Evolutionary conservation across 192 early-diverging fungal species (phyloP), one percentile per base, ranked within the genome.

Genomic region (Pilaira anomala): DNA sequence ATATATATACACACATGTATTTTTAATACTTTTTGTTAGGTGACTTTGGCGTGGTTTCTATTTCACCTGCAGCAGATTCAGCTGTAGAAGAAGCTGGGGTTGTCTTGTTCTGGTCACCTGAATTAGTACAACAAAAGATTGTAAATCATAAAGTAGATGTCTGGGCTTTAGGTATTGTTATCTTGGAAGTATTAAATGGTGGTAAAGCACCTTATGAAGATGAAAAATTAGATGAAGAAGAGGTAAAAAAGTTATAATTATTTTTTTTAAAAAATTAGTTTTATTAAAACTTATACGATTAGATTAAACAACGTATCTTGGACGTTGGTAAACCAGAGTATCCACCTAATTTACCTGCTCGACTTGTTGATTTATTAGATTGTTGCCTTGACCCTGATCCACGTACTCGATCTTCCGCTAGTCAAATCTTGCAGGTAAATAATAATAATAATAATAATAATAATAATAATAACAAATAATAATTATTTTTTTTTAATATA

Each of bases 141-240:
- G 61, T 75, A 22, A 66, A 69, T 63, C 58, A 51, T 18, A 75
- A 75, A 50, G 54, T 70, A 3, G 73, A 75, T 57, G 69, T 75
- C 25, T 75, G 73, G 73, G 73, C 73, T 7, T 59, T 75, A 8
- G 73, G 73, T 16, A 75, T 75, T 62, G 73, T 75, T 16, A 66
- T 75, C 40, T 52, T 75, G n/a, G 67, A 75, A 30, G 66, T 75
- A 3, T 39, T 75, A 1, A 75, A 75, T 52, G 63, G 67, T 3
- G 73, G 73, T 21, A 65, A 66, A 44, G 73, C 73, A 3, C 73
- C 73, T 19, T 75, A 75, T 36, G 73, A 75, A 52, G 73, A 75
- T 66, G 73, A 69, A 30, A 65, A 69, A 25, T 22, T 69, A 3
- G 68, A 69, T 6, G 67, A 75, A 60, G 73, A 72, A 19, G 45